A percentile compares a stretch with the other conserved stretches of the same genome.
phyloP scores from a whole-genome alignment of 2,329 filamentous ascomycete species.

The Aspergillus udagawae region DNA sequence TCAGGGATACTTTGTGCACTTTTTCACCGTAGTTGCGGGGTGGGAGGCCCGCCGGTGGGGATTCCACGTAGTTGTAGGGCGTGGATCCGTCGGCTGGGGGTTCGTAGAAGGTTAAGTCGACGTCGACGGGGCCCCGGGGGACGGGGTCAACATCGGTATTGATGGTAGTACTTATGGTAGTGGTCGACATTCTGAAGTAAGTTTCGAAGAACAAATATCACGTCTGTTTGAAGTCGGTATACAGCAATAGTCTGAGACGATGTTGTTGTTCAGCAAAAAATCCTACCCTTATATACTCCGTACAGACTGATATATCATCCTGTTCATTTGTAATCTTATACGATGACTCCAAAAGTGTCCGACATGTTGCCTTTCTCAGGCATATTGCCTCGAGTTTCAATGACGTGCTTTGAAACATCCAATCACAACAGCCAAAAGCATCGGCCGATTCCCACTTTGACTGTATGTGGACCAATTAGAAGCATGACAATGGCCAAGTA shows the following conservation, averaged over 20 bases:
- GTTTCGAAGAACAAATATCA: background rate
- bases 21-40: slow-evolving; percentile 61
- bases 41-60: slow-evolving; percentile 56
- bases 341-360: background rate
- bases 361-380: background rate
- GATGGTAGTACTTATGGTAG: background rate
- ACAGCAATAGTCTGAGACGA: background rate
- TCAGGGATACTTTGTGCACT: slow-evolving; percentile 54
- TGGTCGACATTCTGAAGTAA: background rate
- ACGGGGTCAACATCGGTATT: slow-evolving; percentile 17
- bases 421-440: background rate
- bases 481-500: background rate
- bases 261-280: too few relatives aligned
- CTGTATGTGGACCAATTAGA: background rate
- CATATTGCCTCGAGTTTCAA: background rate
- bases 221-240: background rate
- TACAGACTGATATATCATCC: background rate
- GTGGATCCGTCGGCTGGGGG: slow-evolving; percentile 56
- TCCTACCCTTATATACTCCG: background rate
- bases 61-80: slow-evolving; percentile 66
- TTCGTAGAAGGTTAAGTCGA: slow-evolving; percentile 62
- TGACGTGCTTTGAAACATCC: background rate
- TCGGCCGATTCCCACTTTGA: background rate
- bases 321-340: background rate
- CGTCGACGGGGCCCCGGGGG: slow-evolving; percentile 59